Evolutionary conservation across 2,329 filamentous ascomycete species (phyloP), one percentile per base, ranked within the genome.

Genomic region (Simplicillium sp.): DNA sequence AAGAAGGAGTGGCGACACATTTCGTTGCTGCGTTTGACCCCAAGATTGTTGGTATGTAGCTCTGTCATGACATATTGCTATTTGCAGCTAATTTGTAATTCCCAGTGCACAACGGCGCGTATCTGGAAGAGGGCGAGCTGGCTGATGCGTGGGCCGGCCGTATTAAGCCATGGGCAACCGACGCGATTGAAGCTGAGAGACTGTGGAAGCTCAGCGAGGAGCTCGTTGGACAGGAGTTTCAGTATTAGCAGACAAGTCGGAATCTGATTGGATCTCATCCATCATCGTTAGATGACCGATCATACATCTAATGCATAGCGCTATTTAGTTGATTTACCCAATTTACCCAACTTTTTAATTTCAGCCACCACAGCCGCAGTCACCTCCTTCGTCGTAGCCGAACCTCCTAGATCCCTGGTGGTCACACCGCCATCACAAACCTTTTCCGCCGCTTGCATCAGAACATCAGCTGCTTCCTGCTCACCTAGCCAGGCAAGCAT

Each of bases 401-500:
- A 54, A 0, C 75, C 74, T 1, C 73, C 74, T 3, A 78, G 57
- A 54, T 79, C 73, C 5, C 61, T 62, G 0, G 75, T 77, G 25
- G 68, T 53, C n/a, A 75, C 57, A 0, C 71, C 71, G 7, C 60
- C 61, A 43, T 69, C 71, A 20, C 67, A 73, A 0, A 77, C 71
- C 4, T 57, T 62, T 52, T 77, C 72, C 1, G 78, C 70, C 7
- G 62, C 65, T 4, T 68, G 61, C 59, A 79, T 67, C 40, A 78
- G 50, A 17, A 60, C 59, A 5, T 62, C 58, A 0, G 68, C 66
- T 0, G 73, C 74, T 1, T 70, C 62, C 16, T 68, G 62, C 48
- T 77, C 68, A 0, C 74, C 73, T 0, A 79, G 57, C 74, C 74
- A 78, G 11, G 58, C 60, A 20, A 79, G 51, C 74, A 78, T 77